Percentiles rank a stretch among this genome's conserved stretches.
phyloP scores from a whole-genome alignment of 345 rosid genomes.

The Stellera chamaejasme region DNA sequence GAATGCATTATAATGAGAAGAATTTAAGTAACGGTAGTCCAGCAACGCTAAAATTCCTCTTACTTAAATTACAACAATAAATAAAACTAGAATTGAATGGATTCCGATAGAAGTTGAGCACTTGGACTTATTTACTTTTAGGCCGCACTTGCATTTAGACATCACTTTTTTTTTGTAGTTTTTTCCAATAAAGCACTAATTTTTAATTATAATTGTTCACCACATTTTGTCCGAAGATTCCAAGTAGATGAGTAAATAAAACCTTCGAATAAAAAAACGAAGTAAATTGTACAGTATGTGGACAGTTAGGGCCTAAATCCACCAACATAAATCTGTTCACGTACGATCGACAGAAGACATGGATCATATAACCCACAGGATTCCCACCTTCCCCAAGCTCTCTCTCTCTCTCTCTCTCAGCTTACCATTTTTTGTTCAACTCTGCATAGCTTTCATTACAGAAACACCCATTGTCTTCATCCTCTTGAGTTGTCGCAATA shows the following conservation, averaged over 20 bases:
- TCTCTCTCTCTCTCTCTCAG: neutral
- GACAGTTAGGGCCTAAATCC: neutral
- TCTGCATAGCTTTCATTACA: neutral
- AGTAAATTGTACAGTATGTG: neutral
- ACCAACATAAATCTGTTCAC: conserved; percentile 8
- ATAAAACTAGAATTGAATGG: no score
- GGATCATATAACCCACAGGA: neutral
- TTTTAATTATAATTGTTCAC: no score
- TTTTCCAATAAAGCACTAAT: no score
- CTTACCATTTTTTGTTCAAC: neutral
- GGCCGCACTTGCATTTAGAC: no score
- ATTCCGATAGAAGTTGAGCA: no score
- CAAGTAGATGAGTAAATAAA: neutral
- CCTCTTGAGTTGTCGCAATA: conserved; percentile 10
- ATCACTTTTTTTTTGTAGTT: no score
- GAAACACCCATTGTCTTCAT: conserved; percentile 6
- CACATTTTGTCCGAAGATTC: neutral
- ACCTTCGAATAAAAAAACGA: neutral
- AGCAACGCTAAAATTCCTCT: no score
- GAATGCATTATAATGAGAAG: no score
- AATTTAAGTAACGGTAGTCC: no score
- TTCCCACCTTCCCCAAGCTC: neutral
- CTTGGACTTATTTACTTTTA: no score
- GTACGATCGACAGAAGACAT: conserved; percentile 5
- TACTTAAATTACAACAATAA: no score